A percentile compares a stretch with the other conserved stretches of the same genome.
Conservation (phyloP, 2,329 filamentous ascomycete species). For the Pseudopyricularia cyperi region DNA sequence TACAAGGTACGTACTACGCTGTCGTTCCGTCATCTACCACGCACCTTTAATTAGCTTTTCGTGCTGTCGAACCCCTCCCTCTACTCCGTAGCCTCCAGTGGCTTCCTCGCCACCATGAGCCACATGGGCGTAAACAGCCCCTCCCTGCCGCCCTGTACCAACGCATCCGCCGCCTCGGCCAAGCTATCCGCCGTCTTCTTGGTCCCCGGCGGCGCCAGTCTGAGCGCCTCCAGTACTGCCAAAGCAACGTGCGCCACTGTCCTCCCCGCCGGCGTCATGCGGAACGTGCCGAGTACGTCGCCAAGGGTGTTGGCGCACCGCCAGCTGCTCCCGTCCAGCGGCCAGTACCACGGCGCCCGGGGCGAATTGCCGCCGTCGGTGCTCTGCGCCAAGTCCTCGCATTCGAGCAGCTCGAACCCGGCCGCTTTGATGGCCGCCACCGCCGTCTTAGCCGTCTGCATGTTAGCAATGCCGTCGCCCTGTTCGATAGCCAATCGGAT, state of each 20-base stretch:
- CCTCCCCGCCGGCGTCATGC: slow-evolving; percentile 61
- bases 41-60: no score
- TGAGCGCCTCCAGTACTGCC: slow-evolving; percentile 48
- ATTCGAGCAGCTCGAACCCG: slow-evolving; percentile 70
- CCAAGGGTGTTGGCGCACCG: slow-evolving; percentile 4
- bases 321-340: slow-evolving; percentile 7
- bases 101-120: slow-evolving; percentile 88
- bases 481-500: slow-evolving; percentile 95
- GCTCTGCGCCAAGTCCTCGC: slow-evolving; percentile 77
- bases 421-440: slow-evolving; percentile 71
- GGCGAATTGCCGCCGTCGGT: slow-evolving; percentile 34
- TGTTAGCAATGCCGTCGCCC: slow-evolving; percentile 93
- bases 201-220: slow-evolving; percentile 53
- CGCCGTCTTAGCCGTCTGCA: slow-evolving; percentile 73
- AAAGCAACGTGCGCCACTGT: slow-evolving; percentile 51
- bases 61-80: no score
- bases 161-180: slow-evolving; percentile 60
- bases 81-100: slow-evolving; percentile 25
- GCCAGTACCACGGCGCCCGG: slow-evolving; percentile 76
- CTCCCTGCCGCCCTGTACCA: slow-evolving; percentile 75
- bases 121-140: slow-evolving; percentile 99
- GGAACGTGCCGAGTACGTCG: slow-evolving; percentile 12
- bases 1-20: no score
- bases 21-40: no score
- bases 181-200: slow-evolving; percentile 67